phyloP scores from a whole-genome alignment of 257 asterid species.

The Nicotiana obtusifolia region DNA sequence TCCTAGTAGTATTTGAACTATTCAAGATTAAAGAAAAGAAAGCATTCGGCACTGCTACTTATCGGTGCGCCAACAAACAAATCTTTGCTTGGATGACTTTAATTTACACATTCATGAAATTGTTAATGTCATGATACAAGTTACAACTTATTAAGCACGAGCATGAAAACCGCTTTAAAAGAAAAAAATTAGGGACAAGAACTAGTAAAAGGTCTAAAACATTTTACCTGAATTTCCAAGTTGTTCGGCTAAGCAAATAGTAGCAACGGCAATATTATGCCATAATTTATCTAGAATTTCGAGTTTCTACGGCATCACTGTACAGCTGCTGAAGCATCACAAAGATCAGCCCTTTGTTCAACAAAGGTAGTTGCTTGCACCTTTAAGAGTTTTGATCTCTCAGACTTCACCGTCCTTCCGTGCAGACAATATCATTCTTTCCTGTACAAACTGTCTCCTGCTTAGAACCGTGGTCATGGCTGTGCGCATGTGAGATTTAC shows the following conservation, averaged over 20 bases:
- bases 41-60: not conserved
- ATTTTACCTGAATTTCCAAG: not conserved
- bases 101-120: not conserved
- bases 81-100: not conserved
- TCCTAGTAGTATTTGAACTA: not conserved
- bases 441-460: not conserved
- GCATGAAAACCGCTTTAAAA: not conserved
- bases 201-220: not conserved
- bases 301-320: constrained; percentile 1
- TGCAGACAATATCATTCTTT: not conserved
- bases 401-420: not conserved
- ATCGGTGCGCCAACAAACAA: not conserved
- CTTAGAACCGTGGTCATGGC: not conserved
- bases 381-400: not conserved
- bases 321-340: not conserved
- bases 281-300: not conserved
- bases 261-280: constrained; percentile 1
- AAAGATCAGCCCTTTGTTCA: not conserved
- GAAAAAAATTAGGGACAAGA: not conserved
- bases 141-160: not conserved
- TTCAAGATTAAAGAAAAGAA: not conserved
- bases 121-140: not conserved
- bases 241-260: not conserved
- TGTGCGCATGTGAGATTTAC: not conserved
- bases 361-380: not conserved